Base-by-base conservation (phyloP, 768 basidiomycete species). In the Lactarius akahatsu region DNA sequence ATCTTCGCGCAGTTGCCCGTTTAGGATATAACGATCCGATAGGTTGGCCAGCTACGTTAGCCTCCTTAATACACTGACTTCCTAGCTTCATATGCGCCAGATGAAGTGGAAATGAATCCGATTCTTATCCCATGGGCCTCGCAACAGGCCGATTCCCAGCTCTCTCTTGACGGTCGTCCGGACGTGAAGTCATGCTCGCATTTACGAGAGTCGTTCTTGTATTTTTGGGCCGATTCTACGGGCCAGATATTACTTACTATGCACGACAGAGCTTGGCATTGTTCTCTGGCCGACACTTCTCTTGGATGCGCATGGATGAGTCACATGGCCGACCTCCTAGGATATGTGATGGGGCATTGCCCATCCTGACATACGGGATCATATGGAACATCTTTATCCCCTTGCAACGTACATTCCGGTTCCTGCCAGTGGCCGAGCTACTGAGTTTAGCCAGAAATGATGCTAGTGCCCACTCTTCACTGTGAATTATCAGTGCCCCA, bases 121-220 rank as follows among this genome's bases (percentile, higher is more conserved):
- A 43, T 47, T 50, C 43, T 34, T 38, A 16, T 57, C 36, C 65
- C 61, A 62, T 58, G 16, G 38, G 34, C n/a, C 41, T 52, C 23
- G 16, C 61, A 62, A 58, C 65, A 66, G 65, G 26, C 65, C 58
- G 32, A 38, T 62, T 66, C 65, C 65, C 65, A 62, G 61, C 57
- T 62, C 30, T 61, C 56, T 62, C 40, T 41, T 32, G 54, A 57
- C 50, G 50, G 52, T 52, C 62, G 26, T 30, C n/a, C 23, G 57
- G 40, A 54, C 38, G 18, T 50, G 30, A 59, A 50, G 26, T 20
- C 57, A 41, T 57, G 18, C 50, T 34, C 34, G 23, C 56, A 52
- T 28, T 57, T 66, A 52, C 45, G 61, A 66, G 47, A 62, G 15
- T 23, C 10, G 20, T 32, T 59, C 23, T 20, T 16, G 40, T 36